These are phyloP conservation scores for Chondrus crispus DNA, from an alignment of 23 red algal genomes.

Conservation along the genomic window DNA sequence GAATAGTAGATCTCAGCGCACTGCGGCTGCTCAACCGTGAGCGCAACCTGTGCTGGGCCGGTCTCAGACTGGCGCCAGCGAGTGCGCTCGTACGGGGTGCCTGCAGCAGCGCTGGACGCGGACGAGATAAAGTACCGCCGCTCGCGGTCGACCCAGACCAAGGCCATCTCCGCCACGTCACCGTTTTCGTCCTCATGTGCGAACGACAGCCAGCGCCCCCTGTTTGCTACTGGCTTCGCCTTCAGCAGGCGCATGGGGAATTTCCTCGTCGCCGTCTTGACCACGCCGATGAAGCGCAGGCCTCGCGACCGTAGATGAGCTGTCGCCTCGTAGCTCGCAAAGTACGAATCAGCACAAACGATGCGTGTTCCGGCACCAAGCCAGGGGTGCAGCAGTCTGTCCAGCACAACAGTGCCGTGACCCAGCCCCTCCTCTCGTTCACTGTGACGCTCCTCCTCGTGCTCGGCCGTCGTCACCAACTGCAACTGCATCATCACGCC, in stretches of 20 bases:
- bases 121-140: neutral
- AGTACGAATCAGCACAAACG: conserved; percentile 23
- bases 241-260: neutral
- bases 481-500: neutral
- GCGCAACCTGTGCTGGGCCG: neutral
- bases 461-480: neutral
- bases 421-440: neutral
- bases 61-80: neutral
- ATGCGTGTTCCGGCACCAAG: neutral
- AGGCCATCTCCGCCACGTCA: neutral
- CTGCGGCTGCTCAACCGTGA: neutral
- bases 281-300: conserved; percentile 16
- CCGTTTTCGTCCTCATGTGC: neutral
- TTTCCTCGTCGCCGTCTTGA: conserved; percentile 6
- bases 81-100: neutral
- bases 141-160: conserved; percentile 16
- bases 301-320: neutral
- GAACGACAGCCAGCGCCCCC: neutral
- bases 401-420: neutral
- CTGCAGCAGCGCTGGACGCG: neutral
- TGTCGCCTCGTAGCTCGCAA: neutral
- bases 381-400: neutral
- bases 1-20: neutral
- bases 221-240: neutral
- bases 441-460: neutral